Percentiles rank a stretch among this genome's conserved stretches.
Conservation (phyloP, 129 eudicot genomes). For the Flaveria bidentis region DNA sequence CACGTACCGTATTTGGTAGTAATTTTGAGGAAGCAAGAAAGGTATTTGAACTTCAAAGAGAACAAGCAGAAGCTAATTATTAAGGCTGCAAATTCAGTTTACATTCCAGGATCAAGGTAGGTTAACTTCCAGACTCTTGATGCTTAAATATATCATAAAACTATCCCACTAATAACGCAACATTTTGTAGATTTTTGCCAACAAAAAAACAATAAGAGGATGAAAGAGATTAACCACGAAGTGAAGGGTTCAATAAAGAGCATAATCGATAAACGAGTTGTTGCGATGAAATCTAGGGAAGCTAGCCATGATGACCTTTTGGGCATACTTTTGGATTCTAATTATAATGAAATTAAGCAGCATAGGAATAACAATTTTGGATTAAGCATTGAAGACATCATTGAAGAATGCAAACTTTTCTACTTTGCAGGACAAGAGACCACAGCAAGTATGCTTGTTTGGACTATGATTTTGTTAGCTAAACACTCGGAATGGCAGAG, state of each 20-base stretch:
- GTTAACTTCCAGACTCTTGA: neutral
- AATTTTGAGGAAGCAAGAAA: neutral
- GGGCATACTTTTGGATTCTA: neutral
- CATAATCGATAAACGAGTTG: neutral
- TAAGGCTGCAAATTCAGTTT: neutral
- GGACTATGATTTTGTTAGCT: conserved; percentile 38
- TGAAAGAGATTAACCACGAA: neutral
- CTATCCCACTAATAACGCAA: neutral
- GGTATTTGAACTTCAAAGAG: neutral
- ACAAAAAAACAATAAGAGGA: neutral
- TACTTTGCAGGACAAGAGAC: conserved; percentile 35
- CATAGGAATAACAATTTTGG: conserved; percentile 2
- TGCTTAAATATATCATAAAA: neutral
- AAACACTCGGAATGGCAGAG: conserved; percentile 29
- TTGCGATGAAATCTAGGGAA: neutral
- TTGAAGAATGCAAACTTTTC: conserved; percentile 37
- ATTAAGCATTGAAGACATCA: conserved; percentile 32
- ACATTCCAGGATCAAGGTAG: neutral
- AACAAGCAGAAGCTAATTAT: neutral
- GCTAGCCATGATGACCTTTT: neutral
- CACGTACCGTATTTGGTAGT: neutral
- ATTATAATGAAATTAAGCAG: neutral
- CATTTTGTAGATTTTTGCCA: neutral
- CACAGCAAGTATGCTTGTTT: conserved; percentile 22
- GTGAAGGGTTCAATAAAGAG: neutral